Conservation (phyloP, 257 asterid genomes). For the Salvia splendens region DNA sequence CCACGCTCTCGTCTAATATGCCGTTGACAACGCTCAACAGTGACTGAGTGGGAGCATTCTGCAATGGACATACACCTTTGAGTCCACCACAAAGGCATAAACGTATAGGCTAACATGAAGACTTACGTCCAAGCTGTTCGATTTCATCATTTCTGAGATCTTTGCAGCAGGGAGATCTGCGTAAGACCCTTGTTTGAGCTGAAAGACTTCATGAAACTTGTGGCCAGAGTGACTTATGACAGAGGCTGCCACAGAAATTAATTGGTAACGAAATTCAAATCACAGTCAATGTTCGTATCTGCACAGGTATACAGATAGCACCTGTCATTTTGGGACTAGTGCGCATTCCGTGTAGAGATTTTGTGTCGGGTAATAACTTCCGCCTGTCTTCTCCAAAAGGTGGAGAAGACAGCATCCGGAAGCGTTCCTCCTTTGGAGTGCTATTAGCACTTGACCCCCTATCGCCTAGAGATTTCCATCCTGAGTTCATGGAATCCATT, state of each 20-base stretch:
- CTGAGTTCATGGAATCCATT: slow-evolving; percentile 36
- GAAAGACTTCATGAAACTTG: slow-evolving; percentile 82
- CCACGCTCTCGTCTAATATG: slow-evolving; percentile 83
- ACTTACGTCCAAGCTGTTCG: slow-evolving; percentile 88
- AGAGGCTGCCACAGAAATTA: slow-evolving; percentile 35
- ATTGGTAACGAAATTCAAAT: neutral
- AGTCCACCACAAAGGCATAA: slow-evolving; percentile 24
- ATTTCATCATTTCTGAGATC: slow-evolving; percentile 86
- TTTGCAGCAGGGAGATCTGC: slow-evolving; percentile 74
- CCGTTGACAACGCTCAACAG: slow-evolving; percentile 76
- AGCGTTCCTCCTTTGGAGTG: slow-evolving; percentile 46
- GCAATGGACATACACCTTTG: slow-evolving; percentile 29
- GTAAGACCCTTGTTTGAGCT: slow-evolving; percentile 72
- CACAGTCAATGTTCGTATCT: neutral
- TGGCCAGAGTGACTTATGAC: slow-evolving; percentile 53
- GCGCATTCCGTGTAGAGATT: slow-evolving; percentile 41
- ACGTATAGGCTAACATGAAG: neutral
- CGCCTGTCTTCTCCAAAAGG: slow-evolving; percentile 54
- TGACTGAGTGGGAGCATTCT: slow-evolving; percentile 98
- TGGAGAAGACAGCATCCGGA: slow-evolving; percentile 45
- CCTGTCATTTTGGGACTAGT: slow-evolving; percentile 60
- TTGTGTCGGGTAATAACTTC: slow-evolving; percentile 40
- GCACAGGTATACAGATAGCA: slow-evolving; percentile 3
- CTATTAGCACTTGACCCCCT: slow-evolving; percentile 33
- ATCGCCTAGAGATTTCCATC: slow-evolving; percentile 51